Percentiles rank a stretch among this genome's conserved stretches.
Evolutionary conservation across 768 basidiomycete genomes (phyloP).

Genomic region (Boletus rubropictus): DNA sequence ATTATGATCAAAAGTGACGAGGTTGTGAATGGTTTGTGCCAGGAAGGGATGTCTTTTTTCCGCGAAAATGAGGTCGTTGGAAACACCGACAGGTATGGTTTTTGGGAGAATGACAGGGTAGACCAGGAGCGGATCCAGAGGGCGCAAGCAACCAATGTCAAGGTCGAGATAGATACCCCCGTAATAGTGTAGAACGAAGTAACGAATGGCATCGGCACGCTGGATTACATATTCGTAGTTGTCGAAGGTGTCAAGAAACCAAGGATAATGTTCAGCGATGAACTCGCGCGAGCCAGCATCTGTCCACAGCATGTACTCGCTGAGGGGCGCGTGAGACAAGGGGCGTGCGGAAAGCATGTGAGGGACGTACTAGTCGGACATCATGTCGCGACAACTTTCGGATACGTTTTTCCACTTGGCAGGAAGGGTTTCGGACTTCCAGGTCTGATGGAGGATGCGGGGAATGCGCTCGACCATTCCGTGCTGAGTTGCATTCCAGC

Average conservation of each 20-base stretch:
- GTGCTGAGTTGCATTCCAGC: conserved; percentile 60
- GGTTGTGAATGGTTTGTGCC: conserved; percentile 87
- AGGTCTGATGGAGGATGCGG: conserved; percentile 95
- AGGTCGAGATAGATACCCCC: conserved; percentile 96
- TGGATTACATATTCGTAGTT: conserved; percentile 88
- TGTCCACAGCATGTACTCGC: conserved; percentile 97
- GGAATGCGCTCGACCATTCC: conserved; percentile 73
- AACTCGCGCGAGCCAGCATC: conserved; percentile 87
- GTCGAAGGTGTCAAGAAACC: conserved; percentile 93
- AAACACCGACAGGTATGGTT: conserved; percentile 95
- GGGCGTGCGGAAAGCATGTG: conserved; percentile 3
- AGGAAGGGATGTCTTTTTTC: conserved; percentile 84
- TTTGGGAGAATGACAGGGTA: conserved; percentile 88
- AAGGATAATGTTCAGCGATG: conserved; percentile 80
- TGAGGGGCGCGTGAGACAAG: conserved; percentile 31
- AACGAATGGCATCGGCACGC: conserved; percentile 95
- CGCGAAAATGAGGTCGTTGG: conserved; percentile 95
- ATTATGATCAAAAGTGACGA: conserved; percentile 85
- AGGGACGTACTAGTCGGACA: conserved; percentile 87
- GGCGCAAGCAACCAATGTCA: conserved; percentile 88
- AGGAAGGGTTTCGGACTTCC: conserved; percentile 89
- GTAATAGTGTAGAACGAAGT: conserved; percentile 93
- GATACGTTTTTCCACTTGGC: conserved; percentile 75
- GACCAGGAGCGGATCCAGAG: conserved; percentile 77
- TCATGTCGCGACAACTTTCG: conserved; percentile 81